Percentiles rank a stretch among this genome's conserved stretches.
Conservation (phyloP, 495 filamentous ascomycete species). For the Pyrenula aspistea region DNA sequence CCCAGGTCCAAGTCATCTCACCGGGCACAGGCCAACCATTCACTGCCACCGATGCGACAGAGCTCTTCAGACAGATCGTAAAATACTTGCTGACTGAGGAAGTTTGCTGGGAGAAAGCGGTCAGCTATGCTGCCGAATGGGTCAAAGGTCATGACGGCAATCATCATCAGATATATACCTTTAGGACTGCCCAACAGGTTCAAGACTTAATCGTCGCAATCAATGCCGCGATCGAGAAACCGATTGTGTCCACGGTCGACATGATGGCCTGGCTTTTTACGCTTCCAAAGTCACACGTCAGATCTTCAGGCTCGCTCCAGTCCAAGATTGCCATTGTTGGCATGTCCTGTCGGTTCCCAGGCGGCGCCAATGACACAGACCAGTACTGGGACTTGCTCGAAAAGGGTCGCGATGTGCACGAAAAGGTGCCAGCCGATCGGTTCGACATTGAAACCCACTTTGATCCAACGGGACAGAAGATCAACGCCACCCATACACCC, state of each 20-base stretch:
- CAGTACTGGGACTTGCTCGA: conserved; percentile 29
- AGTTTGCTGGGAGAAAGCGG: conserved; percentile 18
- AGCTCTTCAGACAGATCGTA: conserved; percentile 19
- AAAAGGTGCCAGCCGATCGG: conserved; percentile 24
- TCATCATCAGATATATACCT: conserved; percentile 1
- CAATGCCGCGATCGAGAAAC: conserved; percentile 2
- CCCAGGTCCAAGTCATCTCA: conserved; percentile 6
- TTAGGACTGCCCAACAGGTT: conserved; percentile 3
- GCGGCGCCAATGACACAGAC: conserved; percentile 17
- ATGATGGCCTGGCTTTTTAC: conserved; percentile 4
- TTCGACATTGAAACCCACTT: conserved; percentile 30
- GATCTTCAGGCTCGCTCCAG: conserved; percentile 3
- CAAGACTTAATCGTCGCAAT: conserved; percentile 3
- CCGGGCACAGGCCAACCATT: conserved; percentile 10
- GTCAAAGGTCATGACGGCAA: neutral
- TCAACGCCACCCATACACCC: conserved; percentile 20
- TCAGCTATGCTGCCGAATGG: conserved; percentile 7
- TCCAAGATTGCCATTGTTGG: conserved; percentile 32
- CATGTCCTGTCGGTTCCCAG: conserved; percentile 28
- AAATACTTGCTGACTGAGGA: conserved; percentile 19
- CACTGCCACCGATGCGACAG: conserved; percentile 5
- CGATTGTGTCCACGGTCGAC: conserved; percentile 1
- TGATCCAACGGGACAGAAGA: conserved; percentile 26
- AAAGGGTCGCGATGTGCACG: conserved; percentile 24
- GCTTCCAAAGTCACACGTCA: conserved; percentile 1